Conservation (phyloP, 768 basidiomycete genomes). For the Thelephora ganbajun region DNA sequence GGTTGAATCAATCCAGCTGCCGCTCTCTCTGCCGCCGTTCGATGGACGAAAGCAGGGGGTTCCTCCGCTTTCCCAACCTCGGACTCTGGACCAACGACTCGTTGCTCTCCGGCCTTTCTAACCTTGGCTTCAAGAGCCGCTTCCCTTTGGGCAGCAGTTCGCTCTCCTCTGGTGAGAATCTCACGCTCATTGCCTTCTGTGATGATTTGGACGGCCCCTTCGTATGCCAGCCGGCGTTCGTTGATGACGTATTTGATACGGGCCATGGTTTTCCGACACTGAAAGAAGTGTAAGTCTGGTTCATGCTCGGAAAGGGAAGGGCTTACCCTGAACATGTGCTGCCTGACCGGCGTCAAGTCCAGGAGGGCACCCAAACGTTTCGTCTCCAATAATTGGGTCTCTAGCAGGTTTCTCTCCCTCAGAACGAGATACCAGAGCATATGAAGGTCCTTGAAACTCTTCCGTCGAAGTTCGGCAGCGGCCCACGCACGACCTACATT, state of each 20-base stretch:
- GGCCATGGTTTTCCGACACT: constrained; percentile 96
- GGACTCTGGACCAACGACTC: too few species aligned
- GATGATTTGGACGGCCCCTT: constrained; percentile 36
- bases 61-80: too few species aligned
- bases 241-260: constrained; percentile 87
- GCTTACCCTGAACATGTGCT: constrained; percentile 9
- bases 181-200: constrained; percentile 9
- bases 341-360: not conserved
- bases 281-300: not conserved
- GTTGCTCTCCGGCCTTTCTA: too few species aligned
- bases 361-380: constrained; percentile 36
- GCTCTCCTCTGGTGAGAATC: constrained; percentile 3
- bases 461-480: constrained; percentile 74
- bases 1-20: constrained; percentile 1
- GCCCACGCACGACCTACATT: constrained; percentile 75
- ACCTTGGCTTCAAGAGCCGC: not conserved
- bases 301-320: not conserved
- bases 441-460: constrained; percentile 89
- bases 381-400: constrained; percentile 73
- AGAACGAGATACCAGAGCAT: constrained; percentile 87
- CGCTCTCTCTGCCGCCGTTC: not conserved
- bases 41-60: too few species aligned
- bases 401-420: constrained; percentile 81
- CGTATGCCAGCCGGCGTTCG: constrained; percentile 77
- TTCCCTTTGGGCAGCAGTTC: not conserved